Evolutionary conservation across 1,139 yeast genomes (phyloP).

Genomic region (Diutina pseudorugosa): DNA sequence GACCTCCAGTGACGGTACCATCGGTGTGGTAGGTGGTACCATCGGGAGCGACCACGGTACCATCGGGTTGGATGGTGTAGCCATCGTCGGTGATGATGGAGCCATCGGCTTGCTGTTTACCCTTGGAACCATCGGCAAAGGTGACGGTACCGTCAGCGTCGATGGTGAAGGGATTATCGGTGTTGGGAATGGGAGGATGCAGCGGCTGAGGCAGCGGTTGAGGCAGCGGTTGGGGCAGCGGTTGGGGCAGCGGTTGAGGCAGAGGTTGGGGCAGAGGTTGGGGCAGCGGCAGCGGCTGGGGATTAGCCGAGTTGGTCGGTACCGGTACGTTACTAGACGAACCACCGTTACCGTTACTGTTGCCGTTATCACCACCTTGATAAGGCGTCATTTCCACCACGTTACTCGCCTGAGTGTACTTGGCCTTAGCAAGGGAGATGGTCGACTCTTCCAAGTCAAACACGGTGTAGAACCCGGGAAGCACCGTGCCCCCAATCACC

Average conservation of each 20-base stretch:
- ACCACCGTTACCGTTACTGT: no score
- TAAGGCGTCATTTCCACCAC: neutral
- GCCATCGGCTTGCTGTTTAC: neutral
- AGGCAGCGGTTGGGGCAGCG: no score
- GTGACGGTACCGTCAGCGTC: neutral
- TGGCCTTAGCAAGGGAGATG: constrained; percentile 17
- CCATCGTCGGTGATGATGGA: neutral
- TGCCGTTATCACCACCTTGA: no score
- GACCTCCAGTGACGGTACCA: neutral
- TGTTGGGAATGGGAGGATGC: neutral
- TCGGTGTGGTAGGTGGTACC: neutral
- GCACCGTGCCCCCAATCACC: constrained; percentile 18
- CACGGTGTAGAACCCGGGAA: constrained; percentile 18
- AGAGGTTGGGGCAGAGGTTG: neutral
- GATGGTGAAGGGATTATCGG: neutral
- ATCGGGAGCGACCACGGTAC: neutral
- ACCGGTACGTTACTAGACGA: no score
- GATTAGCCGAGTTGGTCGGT: no score
- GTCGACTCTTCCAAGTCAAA: constrained; percentile 18
- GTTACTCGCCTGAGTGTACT: constrained; percentile 4
- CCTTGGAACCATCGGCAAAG: neutral
- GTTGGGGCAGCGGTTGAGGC: neutral
- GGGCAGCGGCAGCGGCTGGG: neutral
- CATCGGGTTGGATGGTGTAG: neutral
- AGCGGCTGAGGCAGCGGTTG: no score